Evolutionary conservation across 2,329 filamentous ascomycete species (phyloP).

Genomic region (Drechslerella coelobrocha): DNA sequence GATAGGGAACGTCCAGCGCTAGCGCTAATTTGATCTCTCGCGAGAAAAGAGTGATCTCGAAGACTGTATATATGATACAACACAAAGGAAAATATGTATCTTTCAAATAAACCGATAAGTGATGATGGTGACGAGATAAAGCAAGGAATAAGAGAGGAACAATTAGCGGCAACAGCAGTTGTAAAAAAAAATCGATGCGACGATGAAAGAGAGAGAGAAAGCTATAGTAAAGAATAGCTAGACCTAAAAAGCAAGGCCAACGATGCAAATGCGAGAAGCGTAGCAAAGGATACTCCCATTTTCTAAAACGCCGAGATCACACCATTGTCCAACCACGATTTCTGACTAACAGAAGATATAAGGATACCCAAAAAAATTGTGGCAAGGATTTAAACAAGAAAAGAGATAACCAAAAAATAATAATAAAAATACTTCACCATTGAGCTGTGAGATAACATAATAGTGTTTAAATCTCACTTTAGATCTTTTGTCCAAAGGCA

Average conservation of each 20-base stretch:
- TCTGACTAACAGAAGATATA: conserved; percentile 13
- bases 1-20: background rate
- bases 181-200: conserved; percentile 5
- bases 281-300: conserved; percentile 20
- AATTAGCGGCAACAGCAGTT: background rate
- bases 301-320: conserved; percentile 39
- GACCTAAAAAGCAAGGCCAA: background rate
- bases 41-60: conserved; percentile 7
- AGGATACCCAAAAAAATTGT: conserved; percentile 20
- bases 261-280: background rate
- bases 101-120: background rate
- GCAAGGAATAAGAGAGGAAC: conserved; percentile 8
- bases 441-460: background rate
- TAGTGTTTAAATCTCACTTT: background rate
- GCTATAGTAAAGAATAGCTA: too few species aligned
- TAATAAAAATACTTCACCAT: background rate
- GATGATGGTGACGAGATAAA: conserved; percentile 8
- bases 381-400: conserved; percentile 5
- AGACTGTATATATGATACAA: conserved; percentile 30
- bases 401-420: conserved; percentile 5
- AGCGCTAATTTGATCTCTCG: too few species aligned
- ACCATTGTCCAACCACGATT: conserved; percentile 30
- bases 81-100: conserved; percentile 17
- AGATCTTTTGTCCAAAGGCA: conserved; percentile 51
- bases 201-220: conserved; percentile 3